phyloP scores from a whole-genome alignment of 2,329 filamentous ascomycete species.

The Venturia effusa region DNA sequence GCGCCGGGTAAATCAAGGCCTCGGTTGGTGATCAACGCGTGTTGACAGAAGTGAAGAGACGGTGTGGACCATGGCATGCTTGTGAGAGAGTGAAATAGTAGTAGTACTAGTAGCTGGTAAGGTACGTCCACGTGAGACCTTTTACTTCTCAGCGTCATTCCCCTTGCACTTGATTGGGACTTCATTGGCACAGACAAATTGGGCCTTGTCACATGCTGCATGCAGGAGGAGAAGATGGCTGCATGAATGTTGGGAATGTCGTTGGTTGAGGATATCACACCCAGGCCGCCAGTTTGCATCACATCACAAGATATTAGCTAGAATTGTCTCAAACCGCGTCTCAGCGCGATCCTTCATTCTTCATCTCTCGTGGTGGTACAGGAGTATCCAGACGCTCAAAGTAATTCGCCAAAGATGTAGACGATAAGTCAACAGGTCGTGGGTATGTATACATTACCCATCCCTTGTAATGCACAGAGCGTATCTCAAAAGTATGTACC shows the following conservation, averaged over 20 bases:
- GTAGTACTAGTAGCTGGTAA: background rate
- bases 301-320: background rate
- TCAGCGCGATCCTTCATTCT: background rate
- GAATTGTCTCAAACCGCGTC: background rate
- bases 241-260: background rate
- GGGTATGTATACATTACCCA: conserved; percentile 1
- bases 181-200: background rate
- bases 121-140: background rate
- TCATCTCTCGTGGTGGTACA: background rate
- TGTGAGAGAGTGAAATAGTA: background rate
- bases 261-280: background rate
- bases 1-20: background rate
- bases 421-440: background rate
- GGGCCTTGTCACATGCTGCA: background rate
- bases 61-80: background rate
- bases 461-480: background rate
- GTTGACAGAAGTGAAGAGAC: background rate
- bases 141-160: background rate
- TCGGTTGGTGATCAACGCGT: background rate
- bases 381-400: background rate
- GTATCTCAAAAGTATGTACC: background rate
- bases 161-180: background rate
- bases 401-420: background rate
- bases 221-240: background rate
- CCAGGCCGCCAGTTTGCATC: background rate